Percentiles rank a stretch among this genome's conserved stretches.
phyloP scores from a whole-genome alignment of 345 rosid genomes.

The Heritiera littoralis region DNA sequence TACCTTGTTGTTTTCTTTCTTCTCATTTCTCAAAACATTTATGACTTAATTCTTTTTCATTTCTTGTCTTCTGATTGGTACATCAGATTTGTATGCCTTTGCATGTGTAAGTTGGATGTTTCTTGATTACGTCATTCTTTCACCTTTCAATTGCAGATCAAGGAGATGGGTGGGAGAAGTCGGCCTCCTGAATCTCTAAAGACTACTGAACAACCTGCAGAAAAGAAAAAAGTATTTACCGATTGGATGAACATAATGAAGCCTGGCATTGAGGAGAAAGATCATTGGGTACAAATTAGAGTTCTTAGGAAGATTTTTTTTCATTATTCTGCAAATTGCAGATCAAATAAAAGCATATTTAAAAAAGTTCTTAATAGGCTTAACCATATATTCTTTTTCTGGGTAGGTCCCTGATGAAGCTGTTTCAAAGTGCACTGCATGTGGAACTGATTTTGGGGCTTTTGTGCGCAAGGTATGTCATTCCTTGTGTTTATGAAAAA shows the following conservation, averaged over 20 bases:
- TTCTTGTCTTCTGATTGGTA: not conserved
- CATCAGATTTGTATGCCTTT: not conserved
- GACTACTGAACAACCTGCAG: constrained; percentile 61
- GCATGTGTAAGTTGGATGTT: not conserved
- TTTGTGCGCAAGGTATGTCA: constrained; percentile 71
- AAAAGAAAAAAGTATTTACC: constrained; percentile 73
- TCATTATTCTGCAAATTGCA: not conserved
- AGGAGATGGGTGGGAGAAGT: constrained; percentile 89
- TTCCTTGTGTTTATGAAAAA: not conserved
- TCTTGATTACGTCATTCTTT: constrained; percentile 1
- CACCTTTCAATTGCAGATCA: constrained; percentile 50
- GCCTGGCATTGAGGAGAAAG: constrained; percentile 95
- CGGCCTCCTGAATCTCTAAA: constrained; percentile 58
- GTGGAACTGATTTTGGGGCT: constrained; percentile 89
- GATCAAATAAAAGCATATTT: not conserved
- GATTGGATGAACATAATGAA: constrained; percentile 92
- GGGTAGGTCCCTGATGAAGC: constrained; percentile 93
- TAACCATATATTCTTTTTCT: constrained; percentile 12
- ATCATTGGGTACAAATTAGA: constrained; percentile 68
- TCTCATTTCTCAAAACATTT: not conserved
- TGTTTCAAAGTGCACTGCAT: constrained; percentile 76
- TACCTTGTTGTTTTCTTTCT: not conserved
- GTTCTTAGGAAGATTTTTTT: not conserved
- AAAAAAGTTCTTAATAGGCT: not conserved
- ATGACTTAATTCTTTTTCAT: not conserved